These are phyloP conservation scores for Ustilago trichophora DNA, from an alignment of 1,284 basidiomycete genomes.

Conservation along the genomic window DNA sequence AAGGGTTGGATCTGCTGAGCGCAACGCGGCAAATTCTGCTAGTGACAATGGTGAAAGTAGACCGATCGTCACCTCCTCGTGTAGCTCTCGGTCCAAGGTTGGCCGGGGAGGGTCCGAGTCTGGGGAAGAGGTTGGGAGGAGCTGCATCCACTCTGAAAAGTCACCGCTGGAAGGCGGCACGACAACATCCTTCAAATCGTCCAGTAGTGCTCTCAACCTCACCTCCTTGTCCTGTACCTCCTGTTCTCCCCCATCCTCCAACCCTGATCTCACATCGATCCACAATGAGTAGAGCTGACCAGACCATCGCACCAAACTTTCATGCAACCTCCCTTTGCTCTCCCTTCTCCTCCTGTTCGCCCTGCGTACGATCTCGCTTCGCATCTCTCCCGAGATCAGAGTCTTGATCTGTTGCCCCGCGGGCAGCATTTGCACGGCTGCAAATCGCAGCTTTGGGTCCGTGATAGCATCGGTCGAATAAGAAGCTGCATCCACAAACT, in stretches of 20 bases:
- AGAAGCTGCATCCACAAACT: conserved; percentile 4
- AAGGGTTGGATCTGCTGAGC: not conserved
- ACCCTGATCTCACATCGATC: not conserved
- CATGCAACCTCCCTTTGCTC: not conserved
- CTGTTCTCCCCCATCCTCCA: not conserved
- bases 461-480: conserved; percentile 39
- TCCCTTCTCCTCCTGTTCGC: conserved; percentile 1
- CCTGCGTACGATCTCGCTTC: not conserved
- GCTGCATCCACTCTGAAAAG: conserved; percentile 26
- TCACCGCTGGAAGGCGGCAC: conserved; percentile 10
- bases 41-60: not conserved
- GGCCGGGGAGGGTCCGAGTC: too few relatives aligned
- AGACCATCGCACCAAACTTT: conserved; percentile 25
- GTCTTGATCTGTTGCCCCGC: conserved; percentile 31
- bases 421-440: conserved; percentile 1
- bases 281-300: not conserved
- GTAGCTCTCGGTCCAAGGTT: too few relatives aligned
- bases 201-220: not conserved
- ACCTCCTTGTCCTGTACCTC: not conserved
- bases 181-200: conserved; percentile 1
- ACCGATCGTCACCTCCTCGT: not conserved
- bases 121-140: not conserved
- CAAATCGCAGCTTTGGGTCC: not conserved
- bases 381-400: conserved; percentile 18
- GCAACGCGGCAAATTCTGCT: not conserved